Base-by-base conservation (phyloP, 2,329 filamentous ascomycete genomes). In the Lanzia echinophila region DNA sequence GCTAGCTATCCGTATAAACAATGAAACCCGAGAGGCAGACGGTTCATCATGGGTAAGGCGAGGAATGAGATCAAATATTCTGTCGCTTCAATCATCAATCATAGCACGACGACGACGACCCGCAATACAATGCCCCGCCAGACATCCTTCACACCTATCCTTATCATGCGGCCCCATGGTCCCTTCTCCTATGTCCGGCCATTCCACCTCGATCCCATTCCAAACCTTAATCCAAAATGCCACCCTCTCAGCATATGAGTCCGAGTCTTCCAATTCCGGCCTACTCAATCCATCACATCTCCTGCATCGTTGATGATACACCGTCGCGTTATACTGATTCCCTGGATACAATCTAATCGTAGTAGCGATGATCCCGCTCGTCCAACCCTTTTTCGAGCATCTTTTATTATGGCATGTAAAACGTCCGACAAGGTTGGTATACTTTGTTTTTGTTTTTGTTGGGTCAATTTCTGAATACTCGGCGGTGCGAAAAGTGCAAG, bases 271-370 rank as follows among this genome's bases (percentile, higher is more conserved):
- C 36, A 59, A 38, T 8, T 28, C 24, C 19, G 69, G 70, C 43
- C 63, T 58, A 53, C 69, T 67, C 0, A 72, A 60, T n/a, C 10
- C 31, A 10, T 67, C 58, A 60, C 72, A 75, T n/a, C 12, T 12
- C 50, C 65, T 68, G 60, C 71, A 75, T 5, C 68, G 65, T 61
- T 75, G 71, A 57, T 71, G 62, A 59, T 74, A 76, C 47, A 76
- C 71, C 55, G 69, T 63, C 43, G 71, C 72, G 58, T 75, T 76
- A 58, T 76, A 76, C 62, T 59, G 60, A 36, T 62, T 12, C n/a
- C 52, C 60, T 3, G 59, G 43, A 60, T 74, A 75, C 61, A 71
- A 64, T 20, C 71, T 67, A 43, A 75, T 73, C 1, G 67, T 72
- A 34, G 74, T 71, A 22, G 72, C 68, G 53, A 74, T 70, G 56